Base-by-base conservation (phyloP, 2,329 filamentous ascomycete genomes). In the Microdochium bolleyi region DNA sequence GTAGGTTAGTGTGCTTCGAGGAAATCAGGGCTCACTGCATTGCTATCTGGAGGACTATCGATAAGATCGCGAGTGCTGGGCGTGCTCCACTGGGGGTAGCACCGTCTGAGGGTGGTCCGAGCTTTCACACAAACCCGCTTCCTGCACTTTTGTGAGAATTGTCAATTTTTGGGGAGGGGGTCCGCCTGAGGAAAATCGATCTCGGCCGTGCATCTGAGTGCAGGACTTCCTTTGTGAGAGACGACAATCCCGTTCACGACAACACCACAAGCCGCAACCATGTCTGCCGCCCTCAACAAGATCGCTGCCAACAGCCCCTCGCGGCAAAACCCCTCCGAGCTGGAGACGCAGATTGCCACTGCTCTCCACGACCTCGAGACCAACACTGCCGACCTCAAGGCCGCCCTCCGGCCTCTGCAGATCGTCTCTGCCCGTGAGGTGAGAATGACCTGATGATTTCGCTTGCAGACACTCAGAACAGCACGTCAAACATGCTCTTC, bases 361-460 rank as follows among this genome's bases (percentile, higher is more conserved):
- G 94, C 94, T 79, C 89, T 99, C 64, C 95, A 88, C 83, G 94
- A 99, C 73, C 89, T 99, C 78, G 94, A 99, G 90, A 92, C 86
- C 82, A 96, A 96, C 87, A 96, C 94, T 72, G 82, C 91, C 75
- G 94, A 99, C 79, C 89, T 99, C 79, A 95, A 92, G 88, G 84
- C 84, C 71, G 88, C 91, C 67, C 88, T 99, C 73, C 88, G 94
- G 73, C 94, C 94, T 76, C 87, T 99, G 78, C 94, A 99, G 85
- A 92, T 99, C 78, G 89, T 95, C 75, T 95, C 89, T 79, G 94
- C 94, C 74, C 90, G 92, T 78, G 94, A 99, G 92, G 94, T 99
- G 88, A 91, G 91, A 85, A 73, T 53, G 60, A 49, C 16, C 24
- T 30, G 30, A 34, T 41, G 24, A 49, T 51, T 46, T 46, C 19